phyloP scores from a whole-genome alignment of 345 rosid genomes.

The Sisymbrium altissimum region DNA sequence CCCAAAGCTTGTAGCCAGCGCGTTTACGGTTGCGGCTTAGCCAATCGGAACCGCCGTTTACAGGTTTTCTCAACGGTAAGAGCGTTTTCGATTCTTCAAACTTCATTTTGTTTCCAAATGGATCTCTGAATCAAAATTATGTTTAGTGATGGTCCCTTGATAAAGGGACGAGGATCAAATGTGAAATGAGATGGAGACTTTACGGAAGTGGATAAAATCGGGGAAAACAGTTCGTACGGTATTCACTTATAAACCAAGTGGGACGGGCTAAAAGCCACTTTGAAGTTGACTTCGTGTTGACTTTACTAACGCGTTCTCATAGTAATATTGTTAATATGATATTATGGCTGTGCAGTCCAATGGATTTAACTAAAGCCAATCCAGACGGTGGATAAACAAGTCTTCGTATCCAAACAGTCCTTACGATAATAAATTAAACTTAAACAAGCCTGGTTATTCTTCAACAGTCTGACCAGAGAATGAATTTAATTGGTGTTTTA shows the following conservation, averaged over 20 bases:
- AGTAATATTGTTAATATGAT: too few species aligned
- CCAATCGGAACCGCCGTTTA: conserved; percentile 13
- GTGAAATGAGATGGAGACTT: conserved; percentile 30
- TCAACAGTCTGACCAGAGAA: neutral
- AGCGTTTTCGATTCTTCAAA: conserved; percentile 32
- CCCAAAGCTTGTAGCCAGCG: conserved; percentile 65
- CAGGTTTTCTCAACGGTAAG: conserved; percentile 12
- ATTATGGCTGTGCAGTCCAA: neutral
- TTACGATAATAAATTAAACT: neutral
- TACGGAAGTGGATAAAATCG: neutral
- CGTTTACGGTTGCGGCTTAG: conserved; percentile 15
- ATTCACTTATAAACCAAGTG: neutral
- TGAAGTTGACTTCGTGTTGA: conserved; percentile 23
- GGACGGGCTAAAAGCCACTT: neutral
- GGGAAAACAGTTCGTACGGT: neutral
- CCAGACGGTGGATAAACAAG: conserved; percentile 18
- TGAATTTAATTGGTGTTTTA: too few species aligned
- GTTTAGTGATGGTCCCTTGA: neutral
- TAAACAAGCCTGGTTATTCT: neutral
- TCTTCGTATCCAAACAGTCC: conserved; percentile 22
- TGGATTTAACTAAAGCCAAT: neutral
- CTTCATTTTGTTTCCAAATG: conserved; percentile 28
- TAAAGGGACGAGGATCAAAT: conserved; percentile 2
- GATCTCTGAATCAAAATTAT: neutral
- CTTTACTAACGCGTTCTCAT: conserved; percentile 15